phyloP scores from a whole-genome alignment of 1,139 yeast species.

The Sugiyamaella pinicola region DNA sequence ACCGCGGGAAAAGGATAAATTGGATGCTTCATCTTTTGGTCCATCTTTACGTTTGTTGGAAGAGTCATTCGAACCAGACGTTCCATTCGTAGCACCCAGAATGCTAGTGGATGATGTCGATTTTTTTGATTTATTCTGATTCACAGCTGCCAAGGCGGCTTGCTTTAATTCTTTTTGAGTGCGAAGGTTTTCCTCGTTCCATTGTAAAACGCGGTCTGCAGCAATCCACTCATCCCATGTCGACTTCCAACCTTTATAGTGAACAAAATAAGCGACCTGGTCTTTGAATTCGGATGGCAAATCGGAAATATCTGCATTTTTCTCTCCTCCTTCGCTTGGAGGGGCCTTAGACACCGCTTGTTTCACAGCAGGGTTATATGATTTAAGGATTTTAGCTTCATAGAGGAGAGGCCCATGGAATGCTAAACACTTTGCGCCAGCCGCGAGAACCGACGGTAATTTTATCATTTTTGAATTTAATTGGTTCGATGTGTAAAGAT shows the following conservation, averaged over 20 bases:
- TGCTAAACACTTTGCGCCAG: constrained; percentile 59
- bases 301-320: constrained; percentile 36
- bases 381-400: constrained; percentile 77
- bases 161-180: constrained; percentile 65
- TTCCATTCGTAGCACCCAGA: constrained; percentile 10
- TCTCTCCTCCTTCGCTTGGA: constrained; percentile 44
- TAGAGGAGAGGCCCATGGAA: constrained; percentile 90
- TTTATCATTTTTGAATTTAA: neutral
- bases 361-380: constrained; percentile 57
- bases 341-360: constrained; percentile 40
- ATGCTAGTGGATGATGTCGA: constrained; percentile 12
- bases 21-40: constrained; percentile 11
- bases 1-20: constrained; percentile 15
- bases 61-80: constrained; percentile 5
- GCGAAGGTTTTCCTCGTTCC: constrained; percentile 67
- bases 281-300: constrained; percentile 48
- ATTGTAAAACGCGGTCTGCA: constrained; percentile 63
- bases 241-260: constrained; percentile 93
- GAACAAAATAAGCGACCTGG: constrained; percentile 63
- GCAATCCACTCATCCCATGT: constrained; percentile 98
- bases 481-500: neutral
- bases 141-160: constrained; percentile 47
- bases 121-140: constrained; percentile 28
- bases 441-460: neutral
- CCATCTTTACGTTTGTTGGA: constrained; percentile 18